Percentiles rank a stretch among this genome's conserved stretches.
phyloP scores from a whole-genome alignment of 78 protist species.

The Dictyostelium capitatum region DNA sequence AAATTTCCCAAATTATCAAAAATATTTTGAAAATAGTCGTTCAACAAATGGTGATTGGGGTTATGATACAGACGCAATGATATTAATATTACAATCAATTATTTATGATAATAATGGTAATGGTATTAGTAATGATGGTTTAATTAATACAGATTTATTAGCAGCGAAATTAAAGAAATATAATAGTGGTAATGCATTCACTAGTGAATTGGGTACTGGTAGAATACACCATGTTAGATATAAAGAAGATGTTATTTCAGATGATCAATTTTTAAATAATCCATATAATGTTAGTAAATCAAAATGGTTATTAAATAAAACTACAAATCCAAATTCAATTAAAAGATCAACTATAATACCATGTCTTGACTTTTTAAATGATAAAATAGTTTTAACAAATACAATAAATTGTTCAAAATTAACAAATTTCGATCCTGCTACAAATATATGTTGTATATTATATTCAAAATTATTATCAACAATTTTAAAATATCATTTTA shows the following conservation, averaged over 20 bases:
- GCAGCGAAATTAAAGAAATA: no score
- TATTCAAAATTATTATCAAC: neutral
- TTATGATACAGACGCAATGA: conserved; percentile 78
- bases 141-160: neutral
- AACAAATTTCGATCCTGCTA: conserved; percentile 50
- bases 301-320: conserved; percentile 18
- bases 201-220: conserved; percentile 25
- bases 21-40: neutral
- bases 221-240: conserved; percentile 41
- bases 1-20: conserved; percentile 49
- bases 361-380: conserved; percentile 11
- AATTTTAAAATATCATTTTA: neutral
- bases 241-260: neutral
- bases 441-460: neutral
- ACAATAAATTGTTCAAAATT: conserved; percentile 4
- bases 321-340: conserved; percentile 37
- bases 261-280: conserved; percentile 12
- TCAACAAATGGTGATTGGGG: conserved; percentile 59
- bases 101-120: neutral
- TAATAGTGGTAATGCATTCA: no score
- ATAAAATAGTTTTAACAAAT: conserved; percentile 7
- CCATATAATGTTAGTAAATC: conserved; percentile 32
- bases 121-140: neutral
- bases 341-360: conserved; percentile 83
- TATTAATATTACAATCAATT: conserved; percentile 50